Evolutionary conservation across 176 grass and related monocot genomes (phyloP).

Genomic region (Puya raimondii): DNA sequence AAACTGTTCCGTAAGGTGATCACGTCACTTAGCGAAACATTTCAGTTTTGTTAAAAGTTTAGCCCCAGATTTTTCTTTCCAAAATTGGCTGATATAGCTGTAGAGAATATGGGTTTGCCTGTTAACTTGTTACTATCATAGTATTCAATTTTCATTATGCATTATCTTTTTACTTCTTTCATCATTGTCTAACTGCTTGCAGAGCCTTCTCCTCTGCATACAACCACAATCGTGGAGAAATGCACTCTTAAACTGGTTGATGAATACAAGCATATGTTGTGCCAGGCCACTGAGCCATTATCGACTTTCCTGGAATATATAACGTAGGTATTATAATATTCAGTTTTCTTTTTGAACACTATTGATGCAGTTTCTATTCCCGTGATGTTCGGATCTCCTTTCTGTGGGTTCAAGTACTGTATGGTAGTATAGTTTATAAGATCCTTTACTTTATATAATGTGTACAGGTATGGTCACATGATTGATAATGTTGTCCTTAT

Average conservation of each 20-base stretch:
- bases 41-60: too few species aligned
- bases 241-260: slow-evolving; percentile 95
- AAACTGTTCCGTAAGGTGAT: too few species aligned
- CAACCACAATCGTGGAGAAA: slow-evolving; percentile 97
- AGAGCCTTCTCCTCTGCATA: slow-evolving; percentile 99
- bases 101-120: too few species aligned
- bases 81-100: too few species aligned
- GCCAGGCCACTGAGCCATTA: slow-evolving; percentile 84
- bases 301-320: slow-evolving; percentile 95
- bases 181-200: slow-evolving; percentile 21
- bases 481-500: slow-evolving; percentile 99
- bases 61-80: too few species aligned
- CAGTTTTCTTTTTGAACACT: neutral
- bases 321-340: slow-evolving; percentile 38
- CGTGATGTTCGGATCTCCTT: neutral
- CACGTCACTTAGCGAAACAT: too few species aligned
- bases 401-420: neutral
- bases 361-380: neutral
- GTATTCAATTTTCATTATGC: neutral
- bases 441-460: neutral
- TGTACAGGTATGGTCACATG: slow-evolving; percentile 83
- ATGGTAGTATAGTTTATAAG: neutral
- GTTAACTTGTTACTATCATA: neutral
- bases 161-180: slow-evolving; percentile 6
- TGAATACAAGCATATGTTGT: slow-evolving; percentile 99